A percentile compares a stretch with the other conserved stretches of the same genome.
These are phyloP conservation scores for Byssothecium circinans DNA, from an alignment of 2,329 filamentous ascomycete species.

Conservation along the genomic window DNA sequence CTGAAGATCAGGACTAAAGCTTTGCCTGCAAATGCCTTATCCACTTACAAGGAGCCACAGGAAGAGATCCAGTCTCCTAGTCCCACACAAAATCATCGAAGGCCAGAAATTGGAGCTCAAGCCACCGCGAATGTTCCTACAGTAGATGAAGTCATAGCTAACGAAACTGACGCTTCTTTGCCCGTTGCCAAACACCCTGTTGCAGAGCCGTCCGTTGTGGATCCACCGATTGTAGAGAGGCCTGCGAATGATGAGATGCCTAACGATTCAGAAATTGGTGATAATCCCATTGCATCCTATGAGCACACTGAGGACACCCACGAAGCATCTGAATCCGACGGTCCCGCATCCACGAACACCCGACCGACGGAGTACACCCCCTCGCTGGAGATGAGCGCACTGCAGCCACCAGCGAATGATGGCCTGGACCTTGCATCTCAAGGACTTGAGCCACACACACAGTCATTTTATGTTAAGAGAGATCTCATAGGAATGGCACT, in stretches of 20 bases:
- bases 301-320: not conserved
- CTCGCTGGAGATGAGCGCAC: not conserved
- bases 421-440: not conserved
- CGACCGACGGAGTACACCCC: not conserved
- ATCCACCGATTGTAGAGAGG: not conserved
- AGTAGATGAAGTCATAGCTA: not conserved
- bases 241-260: not conserved
- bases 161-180: not conserved
- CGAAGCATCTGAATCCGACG: not conserved
- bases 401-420: not conserved
- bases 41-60: not conserved
- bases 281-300: not conserved
- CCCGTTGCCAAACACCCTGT: too few relatives aligned
- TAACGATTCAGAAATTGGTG: not conserved
- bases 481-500: constrained; percentile 9
- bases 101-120: not conserved
- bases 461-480: not conserved
- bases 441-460: not conserved
- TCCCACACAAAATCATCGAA: not conserved
- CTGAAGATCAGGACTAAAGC: not conserved
- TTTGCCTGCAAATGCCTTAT: not conserved
- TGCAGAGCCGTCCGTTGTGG: too few relatives aligned
- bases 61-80: not conserved
- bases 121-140: not conserved
- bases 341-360: not conserved